Base-by-base conservation (phyloP, 1,139 yeast genomes). In the Suhomyces coccinellae region DNA sequence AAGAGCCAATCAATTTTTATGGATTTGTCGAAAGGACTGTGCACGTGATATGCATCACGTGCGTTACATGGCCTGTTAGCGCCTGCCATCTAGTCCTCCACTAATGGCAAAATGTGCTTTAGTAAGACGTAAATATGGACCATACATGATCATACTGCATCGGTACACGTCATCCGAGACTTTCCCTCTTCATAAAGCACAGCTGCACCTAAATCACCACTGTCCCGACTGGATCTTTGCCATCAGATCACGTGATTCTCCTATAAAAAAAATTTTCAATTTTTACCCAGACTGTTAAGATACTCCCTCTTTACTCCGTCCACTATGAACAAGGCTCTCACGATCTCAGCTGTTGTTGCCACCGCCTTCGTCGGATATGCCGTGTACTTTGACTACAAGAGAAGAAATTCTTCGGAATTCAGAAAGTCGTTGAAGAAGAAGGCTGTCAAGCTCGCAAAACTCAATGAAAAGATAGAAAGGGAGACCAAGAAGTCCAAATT, bases 341-440 rank as follows among this genome's bases (percentile, higher is more conserved):
- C 81, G 34, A 63, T 82, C 48, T 72, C 82, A 30, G 72, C 81
- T 36, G 41, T 52, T 30, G 79, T 77, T 32, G 75, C 82, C 33
- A 76, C 85, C 41, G 78, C 83, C 17, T 53, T 71, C 47, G 72
- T 84, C 43, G 91, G 90, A 14, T 93, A 93, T 67, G 89, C 95
- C 47, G 73, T 82, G 38, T 93, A 88, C 73, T 93, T 93, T 61
- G 99, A 93, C 70, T 87, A 90, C 75, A 80, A 79, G 69, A 88
- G 99, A 71, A 87, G 98, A 74, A 77, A 77, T 67, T 82, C 87
- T 47, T 68, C 86, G 17, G 86, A 82, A 43, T 93, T 93, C 78
- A 87, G 99, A 76, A 83, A 79, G 61, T 65, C 79, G 44, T 77
- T 91, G 59, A 82, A 80, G 64, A 82, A 80, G 66, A 77, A 80